A percentile compares a stretch with the other conserved stretches of the same genome.
phyloP scores from a whole-genome alignment of 306 rosid genomes.

The Gynostemma pentaphyllum region DNA sequence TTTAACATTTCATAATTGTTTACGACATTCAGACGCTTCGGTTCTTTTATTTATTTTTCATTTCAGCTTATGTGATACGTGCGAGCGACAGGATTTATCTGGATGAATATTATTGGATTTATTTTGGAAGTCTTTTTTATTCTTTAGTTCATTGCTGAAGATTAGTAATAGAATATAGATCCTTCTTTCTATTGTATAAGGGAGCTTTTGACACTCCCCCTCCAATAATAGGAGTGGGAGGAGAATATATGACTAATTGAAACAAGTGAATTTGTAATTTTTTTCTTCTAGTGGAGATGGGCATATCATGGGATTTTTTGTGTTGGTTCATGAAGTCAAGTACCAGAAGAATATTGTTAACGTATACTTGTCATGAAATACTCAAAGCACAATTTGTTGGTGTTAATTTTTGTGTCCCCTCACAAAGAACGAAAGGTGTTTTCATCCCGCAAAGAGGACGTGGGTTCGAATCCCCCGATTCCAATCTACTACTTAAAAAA shows the following conservation, averaged over 20 bases:
- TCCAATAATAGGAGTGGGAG: neutral
- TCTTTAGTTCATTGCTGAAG: constrained; percentile 4
- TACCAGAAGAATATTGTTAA: neutral
- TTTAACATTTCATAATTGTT: constrained; percentile 12
- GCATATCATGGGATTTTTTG: neutral
- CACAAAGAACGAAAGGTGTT: neutral
- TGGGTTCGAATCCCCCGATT: too few species aligned
- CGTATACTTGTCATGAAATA: neutral
- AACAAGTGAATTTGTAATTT: neutral
- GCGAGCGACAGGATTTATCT: constrained; percentile 4
- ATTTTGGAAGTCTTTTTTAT: neutral
- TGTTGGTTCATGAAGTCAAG: neutral
- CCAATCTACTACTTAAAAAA: too few species aligned
- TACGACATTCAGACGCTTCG: neutral
- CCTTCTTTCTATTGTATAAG: neutral
- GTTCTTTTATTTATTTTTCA: constrained; percentile 13
- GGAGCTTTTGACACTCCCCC: neutral
- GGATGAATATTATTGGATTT: constrained; percentile 10
- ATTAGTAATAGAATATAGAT: constrained; percentile 3
- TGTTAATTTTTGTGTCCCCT: too few species aligned
- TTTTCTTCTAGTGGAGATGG: neutral
- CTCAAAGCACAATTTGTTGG: neutral
- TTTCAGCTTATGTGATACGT: constrained; percentile 13
- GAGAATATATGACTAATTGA: neutral
- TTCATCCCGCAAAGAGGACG: too few species aligned